phyloP scores from a whole-genome alignment of 495 filamentous ascomycete species.

The Oleoguttula mirabilis region DNA sequence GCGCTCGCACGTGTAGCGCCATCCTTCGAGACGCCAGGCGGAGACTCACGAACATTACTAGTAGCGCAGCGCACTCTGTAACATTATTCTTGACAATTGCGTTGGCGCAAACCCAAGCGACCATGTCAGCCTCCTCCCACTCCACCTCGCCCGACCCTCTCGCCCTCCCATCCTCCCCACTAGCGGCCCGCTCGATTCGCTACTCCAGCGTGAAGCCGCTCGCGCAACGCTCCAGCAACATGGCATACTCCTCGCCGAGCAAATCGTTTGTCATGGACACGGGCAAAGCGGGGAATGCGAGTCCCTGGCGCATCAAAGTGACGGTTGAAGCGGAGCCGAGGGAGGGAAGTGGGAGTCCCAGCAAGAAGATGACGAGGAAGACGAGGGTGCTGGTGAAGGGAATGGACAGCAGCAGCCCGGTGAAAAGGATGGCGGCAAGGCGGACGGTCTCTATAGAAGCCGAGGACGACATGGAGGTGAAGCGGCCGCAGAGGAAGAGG shows the following conservation, averaged over 20 bases:
- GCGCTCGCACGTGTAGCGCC: too few species aligned
- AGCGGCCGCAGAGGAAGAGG: slow-evolving; percentile 18
- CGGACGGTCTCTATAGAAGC: not conserved
- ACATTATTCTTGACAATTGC: too few species aligned
- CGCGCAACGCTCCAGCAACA: not conserved
- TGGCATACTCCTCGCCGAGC: slow-evolving; percentile 22
- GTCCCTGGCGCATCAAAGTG: slow-evolving; percentile 32
- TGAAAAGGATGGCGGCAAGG: not conserved
- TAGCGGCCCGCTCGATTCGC: not conserved
- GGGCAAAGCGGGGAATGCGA: slow-evolving; percentile 18
- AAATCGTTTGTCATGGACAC: slow-evolving; percentile 31
- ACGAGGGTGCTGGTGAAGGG: slow-evolving; percentile 27
- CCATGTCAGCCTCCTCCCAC: not conserved
- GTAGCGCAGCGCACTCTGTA: too few species aligned
- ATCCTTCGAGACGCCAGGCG: too few species aligned
- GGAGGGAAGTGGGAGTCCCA: slow-evolving; percentile 16
- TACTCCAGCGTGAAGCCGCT: not conserved
- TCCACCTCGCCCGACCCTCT: slow-evolving; percentile 15
- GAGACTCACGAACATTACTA: too few species aligned
- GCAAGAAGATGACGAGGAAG: slow-evolving; percentile 12
- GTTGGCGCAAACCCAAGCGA: too few species aligned
- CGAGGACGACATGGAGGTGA: slow-evolving; percentile 20
- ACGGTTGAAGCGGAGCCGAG: slow-evolving; percentile 32
- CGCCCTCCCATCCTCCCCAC: slow-evolving; percentile 11
- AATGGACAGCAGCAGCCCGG: slow-evolving; percentile 9